Conservation (phyloP, 2,329 filamentous ascomycete species). For the Elsinoe arachidis region DNA sequence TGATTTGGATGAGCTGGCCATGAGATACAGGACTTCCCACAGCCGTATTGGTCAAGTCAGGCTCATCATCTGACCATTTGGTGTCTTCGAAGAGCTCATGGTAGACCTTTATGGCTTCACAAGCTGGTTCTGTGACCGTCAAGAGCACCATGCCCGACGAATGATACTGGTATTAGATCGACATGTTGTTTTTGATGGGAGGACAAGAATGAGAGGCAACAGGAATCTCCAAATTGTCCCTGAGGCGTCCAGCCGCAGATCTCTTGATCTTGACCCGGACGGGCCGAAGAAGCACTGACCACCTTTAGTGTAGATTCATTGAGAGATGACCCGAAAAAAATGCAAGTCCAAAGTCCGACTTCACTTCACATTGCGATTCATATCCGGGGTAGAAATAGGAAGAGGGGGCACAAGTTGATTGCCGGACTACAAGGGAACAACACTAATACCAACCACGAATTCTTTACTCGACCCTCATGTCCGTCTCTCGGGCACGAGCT, state of each 20-base stretch:
- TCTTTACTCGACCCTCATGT: conserved; percentile 20
- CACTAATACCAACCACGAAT: not conserved
- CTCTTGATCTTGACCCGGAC: not conserved
- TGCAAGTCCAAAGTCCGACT: not conserved
- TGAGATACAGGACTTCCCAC: conserved; percentile 65
- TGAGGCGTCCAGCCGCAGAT: not conserved
- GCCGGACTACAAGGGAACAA: not conserved
- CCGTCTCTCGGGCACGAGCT: conserved; percentile 25
- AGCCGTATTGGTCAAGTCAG: conserved; percentile 41
- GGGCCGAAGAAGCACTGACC: conserved; percentile 10
- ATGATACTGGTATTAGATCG: not conserved
- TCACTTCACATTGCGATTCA: conserved; percentile 1
- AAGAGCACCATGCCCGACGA: conserved; percentile 59
- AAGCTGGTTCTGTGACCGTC: conserved; percentile 62
- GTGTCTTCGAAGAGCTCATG: not conserved
- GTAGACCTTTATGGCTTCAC: conserved; percentile 48
- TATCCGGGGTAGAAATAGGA: not conserved
- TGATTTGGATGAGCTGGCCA: conserved; percentile 56
- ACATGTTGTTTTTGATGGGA: not conserved
- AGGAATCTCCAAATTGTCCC: not conserved
- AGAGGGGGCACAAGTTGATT: not conserved
- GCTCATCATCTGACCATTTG: conserved; percentile 30
- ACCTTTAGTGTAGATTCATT: not conserved
- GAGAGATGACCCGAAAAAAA: conserved; percentile 7
- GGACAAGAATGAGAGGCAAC: not conserved